phyloP scores from a whole-genome alignment of 2,329 filamentous ascomycete genomes.

The Colletotrichum tamarilloi region DNA sequence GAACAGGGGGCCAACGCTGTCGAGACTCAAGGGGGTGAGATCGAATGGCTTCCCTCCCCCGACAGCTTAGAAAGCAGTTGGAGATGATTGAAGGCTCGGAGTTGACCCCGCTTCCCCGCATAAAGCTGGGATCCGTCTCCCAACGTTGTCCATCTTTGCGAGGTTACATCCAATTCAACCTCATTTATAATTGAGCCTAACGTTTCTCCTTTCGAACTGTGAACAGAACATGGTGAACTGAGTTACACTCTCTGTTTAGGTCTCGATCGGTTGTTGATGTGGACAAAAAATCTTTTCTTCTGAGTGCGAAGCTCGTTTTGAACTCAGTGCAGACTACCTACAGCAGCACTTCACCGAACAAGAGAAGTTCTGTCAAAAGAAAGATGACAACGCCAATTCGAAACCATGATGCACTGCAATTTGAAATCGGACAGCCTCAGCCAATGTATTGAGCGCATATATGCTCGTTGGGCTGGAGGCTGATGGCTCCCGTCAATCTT shows the following conservation, averaged over 20 bases:
- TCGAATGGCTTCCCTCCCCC: not conserved
- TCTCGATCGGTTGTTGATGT: too few species aligned
- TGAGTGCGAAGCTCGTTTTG: too few species aligned
- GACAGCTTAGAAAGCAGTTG: constrained; percentile 13
- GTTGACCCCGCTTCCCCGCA: constrained; percentile 18
- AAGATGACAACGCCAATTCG: too few species aligned
- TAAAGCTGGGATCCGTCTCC: not conserved
- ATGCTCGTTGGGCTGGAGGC: not conserved
- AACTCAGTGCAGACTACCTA: too few species aligned
- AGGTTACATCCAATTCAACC: not conserved
- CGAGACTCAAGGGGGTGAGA: not conserved
- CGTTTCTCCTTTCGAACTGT: not conserved
- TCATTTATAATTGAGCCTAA: not conserved
- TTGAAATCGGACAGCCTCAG: not conserved
- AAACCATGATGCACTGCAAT: not conserved
- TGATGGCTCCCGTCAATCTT: not conserved
- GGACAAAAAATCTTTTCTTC: too few species aligned
- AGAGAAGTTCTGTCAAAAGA: too few species aligned
- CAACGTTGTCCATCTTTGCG: not conserved
- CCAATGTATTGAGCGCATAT: not conserved
- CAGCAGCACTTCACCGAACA: too few species aligned
- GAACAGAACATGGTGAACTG: too few species aligned
- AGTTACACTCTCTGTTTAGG: too few species aligned
- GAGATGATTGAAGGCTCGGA: constrained; percentile 18
- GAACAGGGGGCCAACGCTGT: not conserved